Evolutionary conservation across 192 early-diverging fungal species (phyloP), one percentile per base, ranked within the genome.

Genomic region (Coemansia sp.): DNA sequence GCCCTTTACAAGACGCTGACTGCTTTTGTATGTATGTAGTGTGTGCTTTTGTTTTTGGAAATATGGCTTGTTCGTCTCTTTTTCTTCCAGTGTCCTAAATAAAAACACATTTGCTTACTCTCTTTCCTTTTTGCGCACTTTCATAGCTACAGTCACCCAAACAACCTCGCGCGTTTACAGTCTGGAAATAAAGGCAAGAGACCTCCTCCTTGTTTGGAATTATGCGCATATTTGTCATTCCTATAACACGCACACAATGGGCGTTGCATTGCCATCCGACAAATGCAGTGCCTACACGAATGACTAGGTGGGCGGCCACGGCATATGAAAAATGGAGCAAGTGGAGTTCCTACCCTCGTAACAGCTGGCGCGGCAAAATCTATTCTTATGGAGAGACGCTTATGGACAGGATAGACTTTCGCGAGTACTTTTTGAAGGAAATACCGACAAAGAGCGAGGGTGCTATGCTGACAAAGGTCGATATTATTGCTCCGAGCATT

Each of bases 341-440:
- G 34, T 68, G 64, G 66, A 51, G 56, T 25, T 45, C 35, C 17
- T 60, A 67, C 28, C 72, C 72, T n/a, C 45, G 46, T 25, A 39
- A 58, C 39, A 69, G 66, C 34, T 81, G 85, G 85, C 83, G 84
- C 28, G 64, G 66, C 23, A 78, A 77, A 17, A 69, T 88, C 9
- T 82, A 84, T 49, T 18, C 61, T 11, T 67, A 65, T 18, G 88
- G 88, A 25, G 77, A 77, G 20, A 50, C 67, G 14, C 72, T 90
- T 40, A 80, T 90, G 74, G 85, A 88, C 58, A 78, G 72, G 46
- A 79, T 86, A 28, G 84, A 87, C 53, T 81, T 87, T 50, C 74
- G 77, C 26, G 88, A 90, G 66, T 84, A 79, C 38, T 90, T 90
- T 63, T 58, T 90, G 20, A 90, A 90, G 50, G 78, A 76, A 25